Conservation (phyloP, 257 asterid genomes). For the Marsdenia floribunda region DNA sequence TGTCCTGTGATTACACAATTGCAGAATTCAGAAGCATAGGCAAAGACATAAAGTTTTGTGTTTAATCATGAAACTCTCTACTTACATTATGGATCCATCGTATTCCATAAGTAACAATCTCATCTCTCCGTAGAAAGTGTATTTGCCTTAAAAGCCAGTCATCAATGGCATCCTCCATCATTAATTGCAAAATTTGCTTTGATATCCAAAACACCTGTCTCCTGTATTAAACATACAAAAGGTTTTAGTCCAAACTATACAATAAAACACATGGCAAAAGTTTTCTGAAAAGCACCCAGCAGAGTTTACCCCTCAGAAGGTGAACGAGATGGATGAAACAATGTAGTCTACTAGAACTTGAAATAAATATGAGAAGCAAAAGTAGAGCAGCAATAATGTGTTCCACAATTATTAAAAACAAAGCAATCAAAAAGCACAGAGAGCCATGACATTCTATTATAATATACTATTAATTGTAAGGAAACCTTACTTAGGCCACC, state of each 20-base stretch:
- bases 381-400: not conserved
- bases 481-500: not conserved
- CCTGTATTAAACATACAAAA: constrained; percentile 40
- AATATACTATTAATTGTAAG: too few species aligned
- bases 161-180: constrained; percentile 99
- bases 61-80: constrained; percentile 18
- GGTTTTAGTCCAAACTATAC: constrained; percentile 9
- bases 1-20: too few species aligned
- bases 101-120: constrained; percentile 73
- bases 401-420: not conserved
- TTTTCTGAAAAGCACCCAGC: not conserved
- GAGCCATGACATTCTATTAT: not conserved
- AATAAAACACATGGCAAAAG: not conserved
- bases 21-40: too few species aligned
- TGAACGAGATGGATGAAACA: not conserved
- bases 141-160: constrained; percentile 95
- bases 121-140: constrained; percentile 86
- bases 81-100: constrained; percentile 91
- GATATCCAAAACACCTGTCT: constrained; percentile 99
- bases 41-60: too few species aligned
- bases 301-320: not conserved
- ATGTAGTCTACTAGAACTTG: not conserved
- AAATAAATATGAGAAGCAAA: not conserved
- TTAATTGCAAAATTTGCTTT: constrained; percentile 89
- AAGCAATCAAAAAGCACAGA: not conserved